Evolutionary conservation across 768 basidiomycete species (phyloP).

Genomic region (Russula virescens): DNA sequence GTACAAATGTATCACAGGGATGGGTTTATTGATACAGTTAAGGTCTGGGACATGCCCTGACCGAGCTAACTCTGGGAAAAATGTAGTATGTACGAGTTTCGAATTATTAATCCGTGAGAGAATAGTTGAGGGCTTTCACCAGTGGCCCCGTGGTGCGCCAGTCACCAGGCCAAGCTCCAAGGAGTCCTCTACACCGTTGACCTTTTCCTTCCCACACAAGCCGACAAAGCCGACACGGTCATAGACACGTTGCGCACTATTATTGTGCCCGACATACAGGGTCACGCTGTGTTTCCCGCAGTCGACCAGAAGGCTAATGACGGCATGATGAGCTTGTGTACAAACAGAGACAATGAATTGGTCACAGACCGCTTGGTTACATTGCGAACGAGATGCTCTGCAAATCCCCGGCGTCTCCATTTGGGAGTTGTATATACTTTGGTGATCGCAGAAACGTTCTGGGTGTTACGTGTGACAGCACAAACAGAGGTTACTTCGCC

Average conservation of each 20-base stretch:
- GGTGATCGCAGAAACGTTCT: conserved; percentile 47
- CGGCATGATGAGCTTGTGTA: conserved; percentile 9
- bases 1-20: conserved; percentile 2
- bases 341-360: conserved; percentile 17
- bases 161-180: conserved; percentile 48
- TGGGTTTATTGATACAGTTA: conserved; percentile 16
- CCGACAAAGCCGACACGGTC: conserved; percentile 49
- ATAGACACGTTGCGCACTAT: conserved; percentile 47
- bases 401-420: conserved; percentile 44
- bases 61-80: neutral
- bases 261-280: conserved; percentile 49
- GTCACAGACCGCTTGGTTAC: conserved; percentile 40
- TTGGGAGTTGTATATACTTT: conserved; percentile 49
- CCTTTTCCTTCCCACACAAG: conserved; percentile 36
- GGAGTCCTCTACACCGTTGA: conserved; percentile 42
- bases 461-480: conserved; percentile 50
- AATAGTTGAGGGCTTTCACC: conserved; percentile 33
- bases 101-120: neutral
- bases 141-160: conserved; percentile 45
- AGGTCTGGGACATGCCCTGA: neutral
- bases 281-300: conserved; percentile 45
- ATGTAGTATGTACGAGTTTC: neutral
- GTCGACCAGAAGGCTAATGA: conserved; percentile 37
- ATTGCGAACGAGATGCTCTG: conserved; percentile 45
- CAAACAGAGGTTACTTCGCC: conserved; percentile 45